Evolutionary conservation across 2,329 filamentous ascomycete species (phyloP), one percentile per base, ranked within the genome.

Genomic region (Diaporthe destruens): DNA sequence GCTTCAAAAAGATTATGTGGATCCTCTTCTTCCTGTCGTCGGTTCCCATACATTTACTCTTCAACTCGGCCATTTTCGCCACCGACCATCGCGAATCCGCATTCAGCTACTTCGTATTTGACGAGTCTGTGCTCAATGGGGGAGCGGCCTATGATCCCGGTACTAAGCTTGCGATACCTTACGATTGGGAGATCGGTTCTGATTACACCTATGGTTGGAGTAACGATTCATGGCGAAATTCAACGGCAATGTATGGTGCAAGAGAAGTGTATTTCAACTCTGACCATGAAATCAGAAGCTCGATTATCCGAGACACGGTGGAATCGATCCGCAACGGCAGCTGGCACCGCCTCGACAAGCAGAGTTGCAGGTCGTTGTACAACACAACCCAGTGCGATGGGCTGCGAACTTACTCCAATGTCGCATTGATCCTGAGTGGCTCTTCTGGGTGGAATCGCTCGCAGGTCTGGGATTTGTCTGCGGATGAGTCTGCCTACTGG

Each of bases 1-100:
- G 34, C 16, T 71, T 74, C 25, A 77, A 77, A 67, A 54, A 66
- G 0, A 32, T 74, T 6, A 68, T 72, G 23, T 80, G 77, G 76
- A 3, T 75, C 7, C 53, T 77, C 0, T 71, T 80, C 18, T 54
- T 74, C 18, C 23, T 77, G 2, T 77, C 71, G 29, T 78, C 78
- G 1, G 23, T 80, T 9, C 79, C 79, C 0, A 73, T 81, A 5
- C 78, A 80, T 67, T 49, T 80, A 2, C 72, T 80, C 29, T 77
- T 78, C 57, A 77, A 76, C 56, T 75, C 67, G 12, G 72, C 44
- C 53, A 73, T 74, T 9, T 74, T 71, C 49, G 39, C 32, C 61
- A 75, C 69, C 9, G 74, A 74, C 12, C 25, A 74, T 42, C 59
- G 54, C 8, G 65, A 69, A 12, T 42, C 61, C 23, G 55, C 67